A percentile compares a stretch with the other conserved stretches of the same genome.
These are phyloP conservation scores for Uronychia binucleata DNA, from an alignment of 73 alveolate genomes.

Conservation along the genomic window DNA sequence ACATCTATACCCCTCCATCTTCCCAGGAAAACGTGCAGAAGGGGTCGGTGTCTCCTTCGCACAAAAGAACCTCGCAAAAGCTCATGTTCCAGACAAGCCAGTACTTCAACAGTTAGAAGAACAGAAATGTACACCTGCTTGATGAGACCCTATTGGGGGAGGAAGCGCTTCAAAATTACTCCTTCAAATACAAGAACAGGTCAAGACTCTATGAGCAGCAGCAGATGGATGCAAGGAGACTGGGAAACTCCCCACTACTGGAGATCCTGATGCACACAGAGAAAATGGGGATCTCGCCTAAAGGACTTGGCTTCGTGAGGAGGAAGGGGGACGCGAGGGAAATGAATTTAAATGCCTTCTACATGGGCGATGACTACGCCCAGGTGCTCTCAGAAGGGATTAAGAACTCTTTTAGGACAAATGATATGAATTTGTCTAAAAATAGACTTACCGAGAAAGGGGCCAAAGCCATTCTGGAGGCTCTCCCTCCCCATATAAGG, in stretches of 20 bases:
- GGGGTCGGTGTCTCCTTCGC: not conserved
- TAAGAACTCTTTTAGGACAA: not conserved
- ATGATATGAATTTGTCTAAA: not conserved
- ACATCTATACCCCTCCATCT: not conserved
- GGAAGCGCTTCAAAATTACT: not conserved
- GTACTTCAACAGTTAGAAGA: not conserved
- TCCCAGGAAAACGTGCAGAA: not conserved
- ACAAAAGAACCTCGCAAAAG: not conserved
- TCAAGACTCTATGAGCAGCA: not conserved
- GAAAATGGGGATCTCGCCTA: conserved; percentile 33
- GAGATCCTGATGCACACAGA: conserved; percentile 14
- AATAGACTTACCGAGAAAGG: conserved; percentile 20
- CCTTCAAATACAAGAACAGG: not conserved
- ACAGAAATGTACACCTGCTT: not conserved
- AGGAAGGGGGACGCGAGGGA: conserved; percentile 12
- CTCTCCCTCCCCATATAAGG: conserved; percentile 1
- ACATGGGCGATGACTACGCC: conserved; percentile 25
- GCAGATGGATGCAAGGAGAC: not conserved
- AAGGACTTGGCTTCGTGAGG: conserved; percentile 51
- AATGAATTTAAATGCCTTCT: not conserved
- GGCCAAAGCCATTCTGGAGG: not conserved
- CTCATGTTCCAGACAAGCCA: not conserved
- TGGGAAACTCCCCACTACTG: conserved; percentile 22
- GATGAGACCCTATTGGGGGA: not conserved
- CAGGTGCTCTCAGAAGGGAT: not conserved